Evolutionary conservation across 2,329 filamentous ascomycete species (phyloP), one percentile per base, ranked within the genome.

Genomic region (Monilinia aucupariae): DNA sequence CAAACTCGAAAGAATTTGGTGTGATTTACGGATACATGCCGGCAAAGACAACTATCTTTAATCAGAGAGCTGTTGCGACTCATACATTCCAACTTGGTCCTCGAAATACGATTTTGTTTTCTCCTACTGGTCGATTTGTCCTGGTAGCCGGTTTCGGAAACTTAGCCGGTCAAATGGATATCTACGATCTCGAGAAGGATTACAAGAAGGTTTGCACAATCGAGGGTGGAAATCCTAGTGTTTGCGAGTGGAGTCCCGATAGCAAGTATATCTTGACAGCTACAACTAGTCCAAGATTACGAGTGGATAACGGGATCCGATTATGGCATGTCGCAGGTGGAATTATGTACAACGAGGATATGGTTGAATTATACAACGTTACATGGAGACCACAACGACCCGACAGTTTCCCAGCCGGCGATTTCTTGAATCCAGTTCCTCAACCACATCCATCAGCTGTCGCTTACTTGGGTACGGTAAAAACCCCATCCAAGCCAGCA

Each of bases 1-100:
- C 94, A 54, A 97, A 94, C 77, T 96, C 92, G 71, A 96, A 92
- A 79, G 93, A 97, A 77, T 99, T 99, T 73, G 93, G 92, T 74
- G 94, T 99, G 39, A 88, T 97, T 20, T 99, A 99, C 75, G 94
- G 94, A 66, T 97, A 91, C 77, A 97, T 97, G 92, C 94, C 94
- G n/a, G 91, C 94, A 62, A 97, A 97, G 82, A 94, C 93, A 4
- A 97, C 93, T 69, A 94, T 99, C 70, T 99, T 97, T 84, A 97
- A 97, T 76, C 85, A 89, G 71, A 88, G 91, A 67, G 94, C 90
- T 66, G 84, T 92, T 64, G 82, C 89, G 25, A 89, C 88, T 64
- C 91, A 97, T 77, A 90, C 83, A 64, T 97, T 99, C 78, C 85
- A 91, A 59, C 82, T 97, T 60, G 88, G 82, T 3, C 94, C 94